Percentiles rank a stretch among this genome's conserved stretches.
Conservation (phyloP, 371 early-diverging fungal species). For the Mortierella sp. region DNA sequence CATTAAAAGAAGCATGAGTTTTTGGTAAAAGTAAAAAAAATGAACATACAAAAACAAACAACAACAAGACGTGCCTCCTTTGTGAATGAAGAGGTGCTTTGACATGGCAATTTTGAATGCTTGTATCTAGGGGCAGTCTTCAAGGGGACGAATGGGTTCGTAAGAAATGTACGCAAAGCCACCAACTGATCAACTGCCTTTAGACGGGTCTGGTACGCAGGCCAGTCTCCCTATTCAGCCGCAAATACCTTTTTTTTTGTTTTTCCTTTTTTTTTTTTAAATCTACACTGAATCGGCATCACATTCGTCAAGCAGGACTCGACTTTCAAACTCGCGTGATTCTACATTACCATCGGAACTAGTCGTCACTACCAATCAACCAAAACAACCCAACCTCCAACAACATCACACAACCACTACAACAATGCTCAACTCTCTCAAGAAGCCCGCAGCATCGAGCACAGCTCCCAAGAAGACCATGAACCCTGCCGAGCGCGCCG, state of each 20-base stretch:
- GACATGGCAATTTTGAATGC: neutral
- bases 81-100: neutral
- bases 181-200: neutral
- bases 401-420: neutral
- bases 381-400: neutral
- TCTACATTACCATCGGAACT: neutral
- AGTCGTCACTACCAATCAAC: neutral
- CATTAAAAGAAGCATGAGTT: constrained; percentile 1
- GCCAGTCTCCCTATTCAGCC: neutral
- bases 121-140: too few relatives aligned
- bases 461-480: constrained; percentile 33
- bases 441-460: constrained; percentile 28
- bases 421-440: constrained; percentile 41
- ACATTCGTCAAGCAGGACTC: constrained; percentile 3
- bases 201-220: neutral
- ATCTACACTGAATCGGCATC: neutral
- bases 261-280: neutral
- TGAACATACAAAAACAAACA: constrained; percentile 12
- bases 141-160: too few relatives aligned
- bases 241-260: neutral
- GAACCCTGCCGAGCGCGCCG: constrained; percentile 33
- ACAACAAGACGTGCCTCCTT: neutral
- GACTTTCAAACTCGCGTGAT: neutral
- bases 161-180: neutral
- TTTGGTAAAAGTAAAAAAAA: constrained; percentile 5